These are phyloP conservation scores for Phaeosphaeriaceae sp. DNA, from an alignment of 2,329 filamentous ascomycete species.

Conservation along the genomic window DNA sequence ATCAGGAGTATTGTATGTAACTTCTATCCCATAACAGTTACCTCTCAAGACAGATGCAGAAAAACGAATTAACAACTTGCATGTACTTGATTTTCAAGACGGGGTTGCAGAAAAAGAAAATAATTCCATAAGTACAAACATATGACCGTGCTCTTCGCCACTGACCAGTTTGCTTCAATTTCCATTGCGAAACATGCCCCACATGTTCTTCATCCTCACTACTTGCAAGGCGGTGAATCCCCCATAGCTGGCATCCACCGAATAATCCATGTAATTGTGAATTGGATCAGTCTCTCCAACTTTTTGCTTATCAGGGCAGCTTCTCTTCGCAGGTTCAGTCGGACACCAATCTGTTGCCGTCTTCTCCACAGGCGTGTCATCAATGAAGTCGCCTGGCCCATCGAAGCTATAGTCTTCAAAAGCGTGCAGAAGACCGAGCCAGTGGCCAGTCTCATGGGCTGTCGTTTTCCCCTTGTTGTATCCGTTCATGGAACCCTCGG, in stretches of 20 bases:
- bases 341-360: conserved; percentile 63
- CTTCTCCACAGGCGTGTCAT: conserved; percentile 52
- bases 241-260: conserved; percentile 61
- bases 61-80: no score
- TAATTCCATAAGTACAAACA: background rate
- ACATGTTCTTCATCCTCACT: conserved; percentile 60
- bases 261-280: conserved; percentile 68
- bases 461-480: conserved; percentile 58
- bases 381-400: conserved; percentile 54
- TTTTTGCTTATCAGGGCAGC: conserved; percentile 54
- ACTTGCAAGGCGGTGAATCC: conserved; percentile 59
- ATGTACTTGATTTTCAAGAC: no score
- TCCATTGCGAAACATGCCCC: conserved; percentile 51
- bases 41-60: no score
- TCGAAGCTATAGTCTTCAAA: conserved; percentile 56
- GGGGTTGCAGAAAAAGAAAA: background rate
- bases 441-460: conserved; percentile 58
- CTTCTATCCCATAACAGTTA: no score
- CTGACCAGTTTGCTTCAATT: conserved; percentile 27
- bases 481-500: conserved; percentile 55
- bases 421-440: conserved; percentile 55
- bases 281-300: conserved; percentile 55
- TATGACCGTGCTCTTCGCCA: background rate
- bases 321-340: conserved; percentile 54
- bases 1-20: no score